Evolutionary conservation across 257 asterid genomes (phyloP), one percentile per base, ranked within the genome.

Genomic region (Perilla frutescens): DNA sequence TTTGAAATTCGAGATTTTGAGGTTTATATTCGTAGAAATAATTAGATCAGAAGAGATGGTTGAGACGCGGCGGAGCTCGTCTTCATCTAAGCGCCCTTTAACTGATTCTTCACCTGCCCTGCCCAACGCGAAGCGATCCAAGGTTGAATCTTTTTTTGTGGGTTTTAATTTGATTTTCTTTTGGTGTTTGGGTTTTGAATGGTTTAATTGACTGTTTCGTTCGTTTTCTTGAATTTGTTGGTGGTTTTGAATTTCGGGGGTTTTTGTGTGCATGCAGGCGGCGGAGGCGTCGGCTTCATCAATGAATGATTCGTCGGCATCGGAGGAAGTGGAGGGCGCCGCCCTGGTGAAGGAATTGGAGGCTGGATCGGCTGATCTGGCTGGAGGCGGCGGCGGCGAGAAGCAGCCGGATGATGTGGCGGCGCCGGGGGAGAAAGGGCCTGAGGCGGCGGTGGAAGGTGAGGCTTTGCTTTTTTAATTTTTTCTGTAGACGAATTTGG

Each of bases 41-140:
- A 32, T n/a, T 43, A 73, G 84, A 73, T 74, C 77, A 62, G 76
- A 73, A 29, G 59, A 74, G 63, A 93, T 93, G 98, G 98, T 90
- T 56, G 97, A 89, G 79, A 93, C 96, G 65, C 84, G 97, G 71
- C 86, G 98, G 53, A 81, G 97, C 58, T 84, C 98, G 60, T 87
- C 96, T 72, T 77, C 95, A 39, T 85, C 98, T 5, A 93, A 93
- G 77, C 95, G 96, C 13, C 81, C 92, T 14, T 80, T 83, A 3
- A 41, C 87, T 56, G 81, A 92, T 66, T 78, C 96, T 4, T 62
- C 96, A 1, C 76, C 97, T 67, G 69, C 96, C 67, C 60, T 56
- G 44, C 90, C 88, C 11, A 78, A 61, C 72, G 91, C 92, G 11
- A 93, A 93, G 83, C 89, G 98, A 85, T 85, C 96, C 78, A 91